A percentile compares a stretch with the other conserved stretches of the same genome.
phyloP scores from a whole-genome alignment of 495 filamentous ascomycete species.

The Neurospora sp. region DNA sequence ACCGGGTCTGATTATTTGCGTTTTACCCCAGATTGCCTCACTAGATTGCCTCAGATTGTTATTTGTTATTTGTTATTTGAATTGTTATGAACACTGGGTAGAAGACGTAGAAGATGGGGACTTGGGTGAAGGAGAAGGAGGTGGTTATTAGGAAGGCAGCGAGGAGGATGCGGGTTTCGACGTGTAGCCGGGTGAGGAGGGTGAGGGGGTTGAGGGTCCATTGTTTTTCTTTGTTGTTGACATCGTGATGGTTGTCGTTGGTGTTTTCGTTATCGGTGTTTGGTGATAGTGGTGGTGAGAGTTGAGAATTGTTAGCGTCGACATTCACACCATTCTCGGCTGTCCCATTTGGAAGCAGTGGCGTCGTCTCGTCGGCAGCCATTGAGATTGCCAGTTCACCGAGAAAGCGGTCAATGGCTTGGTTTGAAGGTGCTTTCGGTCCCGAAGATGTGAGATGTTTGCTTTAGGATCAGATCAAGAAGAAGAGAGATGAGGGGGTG shows the following conservation, averaged over 20 bases:
- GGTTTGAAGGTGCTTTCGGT: neutral
- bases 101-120: slow-evolving; percentile 49
- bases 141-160: slow-evolving; percentile 45
- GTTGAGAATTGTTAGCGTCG: neutral
- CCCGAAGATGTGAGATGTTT: neutral
- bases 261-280: neutral
- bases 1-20: too few species aligned
- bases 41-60: too few species aligned
- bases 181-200: neutral
- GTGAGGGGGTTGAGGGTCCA: neutral
- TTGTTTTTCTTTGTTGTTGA: neutral
- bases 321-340: neutral
- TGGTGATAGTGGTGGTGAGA: neutral
- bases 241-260: neutral
- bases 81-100: too few species aligned
- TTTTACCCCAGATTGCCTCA: too few species aligned
- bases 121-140: slow-evolving; percentile 48
- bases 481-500: neutral
- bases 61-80: too few species aligned
- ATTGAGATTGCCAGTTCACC: neutral
- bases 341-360: neutral
- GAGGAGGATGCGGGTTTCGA: slow-evolving; percentile 37
- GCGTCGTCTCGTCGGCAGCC: slow-evolving; percentile 2
- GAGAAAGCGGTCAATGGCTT: neutral
- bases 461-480: neutral